Conservation (phyloP, 2,329 filamentous ascomycete species). For the Neofusicoccum kwambonambiense region DNA sequence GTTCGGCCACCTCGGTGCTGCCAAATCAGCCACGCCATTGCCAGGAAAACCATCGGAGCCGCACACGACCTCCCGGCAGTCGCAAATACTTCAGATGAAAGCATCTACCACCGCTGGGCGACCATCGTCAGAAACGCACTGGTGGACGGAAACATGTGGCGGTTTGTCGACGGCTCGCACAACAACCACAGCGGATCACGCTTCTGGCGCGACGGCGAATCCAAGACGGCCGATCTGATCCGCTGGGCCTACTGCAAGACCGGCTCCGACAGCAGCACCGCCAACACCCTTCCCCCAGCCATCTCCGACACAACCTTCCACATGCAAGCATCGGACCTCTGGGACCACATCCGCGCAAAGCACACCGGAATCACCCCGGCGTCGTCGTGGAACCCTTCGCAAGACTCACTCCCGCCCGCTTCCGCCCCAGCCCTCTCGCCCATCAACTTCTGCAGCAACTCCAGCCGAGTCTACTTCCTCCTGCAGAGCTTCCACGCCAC, state of each 20-base stretch:
- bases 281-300: neutral
- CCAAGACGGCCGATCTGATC: neutral
- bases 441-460: neutral
- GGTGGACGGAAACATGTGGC: neutral
- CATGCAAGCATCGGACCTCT: neutral
- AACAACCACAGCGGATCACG: neutral
- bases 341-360: neutral
- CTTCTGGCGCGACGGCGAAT: neutral
- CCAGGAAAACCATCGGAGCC: neutral
- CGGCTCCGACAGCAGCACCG: neutral
- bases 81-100: neutral
- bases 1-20: neutral
- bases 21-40: neutral
- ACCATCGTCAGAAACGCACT: neutral
- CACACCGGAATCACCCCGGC: neutral
- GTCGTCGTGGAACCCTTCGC: neutral
- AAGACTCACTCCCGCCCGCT: neutral
- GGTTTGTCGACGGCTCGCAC: slow-evolving; percentile 2
- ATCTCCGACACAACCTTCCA: neutral
- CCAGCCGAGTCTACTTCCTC: neutral
- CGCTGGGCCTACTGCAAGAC: neutral
- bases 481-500: neutral
- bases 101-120: neutral
- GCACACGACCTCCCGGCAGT: neutral
- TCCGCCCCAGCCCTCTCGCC: neutral